phyloP scores from a whole-genome alignment of 768 basidiomycete species.

The Lentinula sp. region DNA sequence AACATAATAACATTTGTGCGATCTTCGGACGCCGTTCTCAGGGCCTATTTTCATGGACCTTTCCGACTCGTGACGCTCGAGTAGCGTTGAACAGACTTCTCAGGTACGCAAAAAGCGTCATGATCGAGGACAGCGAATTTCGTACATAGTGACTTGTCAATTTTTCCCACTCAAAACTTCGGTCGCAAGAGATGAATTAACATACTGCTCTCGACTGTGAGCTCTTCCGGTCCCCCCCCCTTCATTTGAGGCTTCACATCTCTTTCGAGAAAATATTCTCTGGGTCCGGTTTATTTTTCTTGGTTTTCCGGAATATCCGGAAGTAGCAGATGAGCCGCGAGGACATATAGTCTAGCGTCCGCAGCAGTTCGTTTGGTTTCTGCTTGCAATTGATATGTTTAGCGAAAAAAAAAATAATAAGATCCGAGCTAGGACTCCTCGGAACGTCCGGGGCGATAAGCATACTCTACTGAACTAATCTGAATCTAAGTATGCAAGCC shows the following conservation, averaged over 20 bases:
- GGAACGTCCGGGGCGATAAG: background rate
- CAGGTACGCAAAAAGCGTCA: slow-evolving; percentile 24
- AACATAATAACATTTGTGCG: slow-evolving; percentile 17
- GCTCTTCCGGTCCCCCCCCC: no score
- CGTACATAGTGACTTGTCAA: background rate
- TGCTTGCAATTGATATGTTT: background rate
- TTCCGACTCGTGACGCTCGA: slow-evolving; percentile 27
- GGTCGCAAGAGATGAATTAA: background rate
- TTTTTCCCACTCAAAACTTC: slow-evolving; percentile 10
- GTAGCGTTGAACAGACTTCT: slow-evolving; percentile 12
- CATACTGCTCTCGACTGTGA: no score
- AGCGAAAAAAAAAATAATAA: background rate
- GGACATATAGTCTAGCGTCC: background rate
- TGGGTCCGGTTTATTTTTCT: background rate
- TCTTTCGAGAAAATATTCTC: background rate
- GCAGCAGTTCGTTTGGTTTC: background rate
- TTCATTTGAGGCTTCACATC: background rate
- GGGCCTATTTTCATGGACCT: slow-evolving; percentile 8
- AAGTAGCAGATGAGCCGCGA: background rate
- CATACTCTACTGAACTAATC: background rate
- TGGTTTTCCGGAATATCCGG: background rate
- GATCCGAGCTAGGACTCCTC: background rate
- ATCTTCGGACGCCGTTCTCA: slow-evolving; percentile 25
- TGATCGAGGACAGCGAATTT: slow-evolving; percentile 25
- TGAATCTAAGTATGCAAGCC: background rate